Conservation (phyloP, 2,329 filamentous ascomycete genomes). For the Aspergillus amoenus region DNA sequence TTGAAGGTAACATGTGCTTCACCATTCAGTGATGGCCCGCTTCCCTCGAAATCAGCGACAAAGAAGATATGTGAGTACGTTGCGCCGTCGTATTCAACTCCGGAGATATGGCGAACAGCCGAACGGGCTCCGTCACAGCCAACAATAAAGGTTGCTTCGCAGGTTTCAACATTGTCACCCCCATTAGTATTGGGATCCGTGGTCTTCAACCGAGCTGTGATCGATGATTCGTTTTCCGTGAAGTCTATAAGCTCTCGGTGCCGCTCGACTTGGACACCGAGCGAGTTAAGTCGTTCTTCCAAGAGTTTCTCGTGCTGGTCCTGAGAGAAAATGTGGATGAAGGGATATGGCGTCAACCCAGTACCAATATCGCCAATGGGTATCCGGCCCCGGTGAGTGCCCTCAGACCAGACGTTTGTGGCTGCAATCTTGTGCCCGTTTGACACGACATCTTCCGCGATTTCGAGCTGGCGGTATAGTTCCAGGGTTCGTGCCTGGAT, state of each 20-base stretch:
- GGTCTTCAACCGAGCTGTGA: constrained; percentile 21
- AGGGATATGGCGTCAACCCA: constrained; percentile 32
- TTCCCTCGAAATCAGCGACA: constrained; percentile 44
- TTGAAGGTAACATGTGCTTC: constrained; percentile 36
- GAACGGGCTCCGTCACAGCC: constrained; percentile 57
- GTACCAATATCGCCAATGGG: constrained; percentile 24
- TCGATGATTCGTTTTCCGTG: constrained; percentile 20
- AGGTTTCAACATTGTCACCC: constrained; percentile 25
- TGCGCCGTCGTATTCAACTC: constrained; percentile 43
- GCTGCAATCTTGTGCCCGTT: constrained; percentile 41
- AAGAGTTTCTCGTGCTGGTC: constrained; percentile 30
- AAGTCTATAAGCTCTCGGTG: constrained; percentile 26
- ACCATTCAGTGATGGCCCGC: constrained; percentile 29
- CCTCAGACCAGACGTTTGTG: constrained; percentile 37
- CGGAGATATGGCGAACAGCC: constrained; percentile 44
- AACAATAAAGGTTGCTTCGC: constrained; percentile 44
- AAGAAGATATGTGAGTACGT: constrained; percentile 47
- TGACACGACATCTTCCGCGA: constrained; percentile 37
- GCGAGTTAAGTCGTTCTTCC: constrained; percentile 25
- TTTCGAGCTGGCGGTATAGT: constrained; percentile 48
- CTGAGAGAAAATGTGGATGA: constrained; percentile 27
- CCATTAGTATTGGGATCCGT: neutral
- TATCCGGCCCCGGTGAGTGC: constrained; percentile 23
- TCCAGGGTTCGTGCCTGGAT: constrained; percentile 54
- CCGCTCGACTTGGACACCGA: constrained; percentile 30